Evolutionary conservation across 345 rosid species (phyloP), one percentile per base, ranked within the genome.

Genomic region (Eucalyptus curtisii): DNA sequence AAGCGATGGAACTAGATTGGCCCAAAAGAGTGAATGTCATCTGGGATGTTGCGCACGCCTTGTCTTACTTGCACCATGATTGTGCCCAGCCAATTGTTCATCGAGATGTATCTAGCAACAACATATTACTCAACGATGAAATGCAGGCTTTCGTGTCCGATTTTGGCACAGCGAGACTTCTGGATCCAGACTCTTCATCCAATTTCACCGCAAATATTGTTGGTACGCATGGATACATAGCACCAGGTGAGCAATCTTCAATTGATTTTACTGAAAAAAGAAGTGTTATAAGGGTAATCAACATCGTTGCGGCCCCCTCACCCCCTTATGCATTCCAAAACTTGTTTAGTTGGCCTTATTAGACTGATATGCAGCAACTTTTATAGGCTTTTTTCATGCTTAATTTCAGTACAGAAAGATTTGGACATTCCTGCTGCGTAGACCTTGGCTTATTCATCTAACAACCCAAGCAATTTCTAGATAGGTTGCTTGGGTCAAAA

Each of bases 61-160:
- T 89, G 80, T 89, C 68, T 42, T 88, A 91, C 76, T 49, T 89
- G 89, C 92, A 91, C 50, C 91, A 89, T 49, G 87, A 88, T 30
- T 86, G 87, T 22, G 6, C 66, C 4, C 87, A 87, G 12, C 87
- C 90, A 1, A 87, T 91, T 19, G 49, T 89, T 82, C 91, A 89
- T 52, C 86, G 90, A 42, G 92, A 91, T 87, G 19, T 91, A 16
- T 85, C 92, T 37, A 91, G 87, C 76, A 89, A 89, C 31, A 91
- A 91, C 53, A 40, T 91, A 19, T 53, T 91, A 86, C 59, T 89
- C 30, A 82, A 89, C 10, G 17, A 71, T 20, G 84, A 91, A 22
- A 76, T 40, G 33, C 87, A 89, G 42, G 89, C 91, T 16, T 87
- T n/a, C 1, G 86, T 91, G 13, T 89, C 89, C 4, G 92, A 89